phyloP scores from a whole-genome alignment of 106 monocot species.

The Dactylorhiza incarnata region DNA sequence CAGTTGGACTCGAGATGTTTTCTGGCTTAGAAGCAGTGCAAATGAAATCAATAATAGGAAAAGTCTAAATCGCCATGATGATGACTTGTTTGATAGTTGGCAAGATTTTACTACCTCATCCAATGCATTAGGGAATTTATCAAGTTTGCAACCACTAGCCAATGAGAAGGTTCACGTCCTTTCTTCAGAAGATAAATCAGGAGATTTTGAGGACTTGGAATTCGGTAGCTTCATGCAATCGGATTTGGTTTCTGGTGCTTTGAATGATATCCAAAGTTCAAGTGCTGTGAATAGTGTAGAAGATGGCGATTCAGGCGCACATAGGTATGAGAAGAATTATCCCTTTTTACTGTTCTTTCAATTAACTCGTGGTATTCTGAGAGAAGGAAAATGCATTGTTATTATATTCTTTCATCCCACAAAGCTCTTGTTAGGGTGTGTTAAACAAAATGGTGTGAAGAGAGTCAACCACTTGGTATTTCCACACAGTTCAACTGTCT shows the following conservation, averaged over 20 bases:
- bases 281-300: conserved; percentile 5
- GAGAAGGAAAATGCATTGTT: too few relatives aligned
- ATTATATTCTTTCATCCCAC: too few relatives aligned
- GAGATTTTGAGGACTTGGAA: conserved; percentile 20
- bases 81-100: conserved; percentile 46
- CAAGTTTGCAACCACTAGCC: conserved; percentile 14
- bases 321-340: conserved; percentile 11
- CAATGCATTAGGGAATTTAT: conserved; percentile 1
- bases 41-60: conserved; percentile 5
- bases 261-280: conserved; percentile 9
- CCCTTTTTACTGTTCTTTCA: background rate
- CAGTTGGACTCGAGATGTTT: conserved; percentile 11
- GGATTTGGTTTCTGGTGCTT: conserved; percentile 6
- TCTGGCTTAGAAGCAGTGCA: conserved; percentile 11
- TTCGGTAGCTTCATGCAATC: conserved; percentile 33
- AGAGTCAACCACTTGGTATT: too few relatives aligned
- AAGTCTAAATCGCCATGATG: conserved; percentile 3
- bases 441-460: too few relatives aligned
- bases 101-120: conserved; percentile 20
- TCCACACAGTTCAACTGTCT: too few relatives aligned
- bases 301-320: conserved; percentile 9
- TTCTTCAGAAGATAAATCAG: conserved; percentile 12
- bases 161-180: background rate
- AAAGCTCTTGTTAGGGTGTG: too few relatives aligned
- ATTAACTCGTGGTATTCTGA: background rate